Conservation (phyloP, 257 asterid species). For the Forsythia viridissima region DNA sequence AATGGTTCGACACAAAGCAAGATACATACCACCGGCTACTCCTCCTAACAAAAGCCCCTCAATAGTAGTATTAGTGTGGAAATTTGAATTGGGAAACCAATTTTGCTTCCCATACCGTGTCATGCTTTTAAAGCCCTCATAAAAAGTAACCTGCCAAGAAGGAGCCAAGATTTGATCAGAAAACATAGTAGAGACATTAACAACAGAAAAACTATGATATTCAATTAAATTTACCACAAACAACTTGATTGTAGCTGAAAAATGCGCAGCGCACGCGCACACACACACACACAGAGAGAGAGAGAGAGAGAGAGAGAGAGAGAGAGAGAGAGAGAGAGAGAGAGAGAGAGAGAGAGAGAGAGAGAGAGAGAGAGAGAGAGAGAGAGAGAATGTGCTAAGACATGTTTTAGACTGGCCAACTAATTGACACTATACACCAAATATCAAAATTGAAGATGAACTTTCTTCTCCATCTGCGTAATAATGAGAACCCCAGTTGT, state of each 20-base stretch:
- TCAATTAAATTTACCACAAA: neutral
- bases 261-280: neutral
- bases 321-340: no score
- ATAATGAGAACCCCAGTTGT: neutral
- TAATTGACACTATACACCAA: neutral
- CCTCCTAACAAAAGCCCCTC: slow-evolving; percentile 88
- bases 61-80: slow-evolving; percentile 46
- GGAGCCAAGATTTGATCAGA: neutral
- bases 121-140: slow-evolving; percentile 67
- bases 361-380: no score
- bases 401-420: neutral
- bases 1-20: slow-evolving; percentile 1
- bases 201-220: neutral
- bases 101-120: slow-evolving; percentile 58
- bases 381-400: no score
- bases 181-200: slow-evolving; percentile 8
- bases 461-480: neutral
- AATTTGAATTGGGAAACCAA: slow-evolving; percentile 48
- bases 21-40: slow-evolving; percentile 70
- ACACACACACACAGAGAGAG: slow-evolving; percentile 1
- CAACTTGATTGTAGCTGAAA: neutral
- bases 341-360: no score
- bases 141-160: slow-evolving; percentile 64
- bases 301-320: no score
- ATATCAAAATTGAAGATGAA: neutral